Conservation (phyloP, 2,329 filamentous ascomycete species). For the Colletotrichum sp. region DNA sequence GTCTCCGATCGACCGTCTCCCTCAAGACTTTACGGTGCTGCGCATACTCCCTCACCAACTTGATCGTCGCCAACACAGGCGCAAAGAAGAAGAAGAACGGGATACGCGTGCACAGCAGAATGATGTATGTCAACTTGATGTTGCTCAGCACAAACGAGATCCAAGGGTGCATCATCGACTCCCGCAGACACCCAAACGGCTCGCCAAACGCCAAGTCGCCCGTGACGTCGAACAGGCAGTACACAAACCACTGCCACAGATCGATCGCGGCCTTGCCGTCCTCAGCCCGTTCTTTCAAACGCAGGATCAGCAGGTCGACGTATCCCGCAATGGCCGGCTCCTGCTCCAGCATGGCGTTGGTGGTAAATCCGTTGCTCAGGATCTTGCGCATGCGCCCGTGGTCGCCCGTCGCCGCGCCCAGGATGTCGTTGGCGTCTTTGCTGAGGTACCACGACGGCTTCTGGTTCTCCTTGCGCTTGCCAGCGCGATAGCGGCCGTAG, state of each 20-base stretch:
- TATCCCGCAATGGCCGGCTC: neutral
- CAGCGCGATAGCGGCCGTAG: neutral
- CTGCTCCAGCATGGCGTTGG: neutral
- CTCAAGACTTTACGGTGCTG: neutral
- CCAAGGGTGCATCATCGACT: neutral
- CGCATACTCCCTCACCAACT: neutral
- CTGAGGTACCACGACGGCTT: neutral
- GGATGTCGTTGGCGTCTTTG: neutral
- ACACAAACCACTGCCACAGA: neutral
- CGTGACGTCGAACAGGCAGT: neutral
- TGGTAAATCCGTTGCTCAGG: neutral
- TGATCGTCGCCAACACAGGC: neutral
- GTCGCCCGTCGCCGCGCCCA: neutral
- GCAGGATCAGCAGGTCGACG: neutral
- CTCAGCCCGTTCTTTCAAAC: neutral
- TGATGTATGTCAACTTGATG: neutral
- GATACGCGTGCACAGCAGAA: neutral
- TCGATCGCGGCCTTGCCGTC: neutral
- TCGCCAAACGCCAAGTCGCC: neutral
- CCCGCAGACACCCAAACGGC: neutral
- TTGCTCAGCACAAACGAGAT: neutral
- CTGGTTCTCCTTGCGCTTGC: neutral
- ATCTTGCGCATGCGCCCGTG: neutral
- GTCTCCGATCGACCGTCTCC: neutral
- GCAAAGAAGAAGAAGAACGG: neutral